Conservation (phyloP, 2,329 filamentous ascomycete genomes). For the Exophiala spinifera region DNA sequence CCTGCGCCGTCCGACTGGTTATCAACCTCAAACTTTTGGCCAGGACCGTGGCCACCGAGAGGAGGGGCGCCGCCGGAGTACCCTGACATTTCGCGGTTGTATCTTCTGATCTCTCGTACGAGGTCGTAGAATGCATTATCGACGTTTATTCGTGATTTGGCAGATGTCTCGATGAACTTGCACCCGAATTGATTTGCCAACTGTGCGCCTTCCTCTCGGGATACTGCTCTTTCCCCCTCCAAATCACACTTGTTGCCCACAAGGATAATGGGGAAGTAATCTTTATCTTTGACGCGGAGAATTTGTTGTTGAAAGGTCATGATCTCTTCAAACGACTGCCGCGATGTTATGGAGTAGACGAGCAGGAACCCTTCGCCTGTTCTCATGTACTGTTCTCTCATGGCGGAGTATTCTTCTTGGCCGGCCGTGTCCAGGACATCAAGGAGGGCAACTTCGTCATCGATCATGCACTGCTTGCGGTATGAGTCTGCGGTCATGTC, state of each 20-base stretch:
- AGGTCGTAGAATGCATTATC: slow-evolving; percentile 99
- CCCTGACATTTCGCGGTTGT: slow-evolving; percentile 95
- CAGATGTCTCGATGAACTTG: slow-evolving; percentile 99
- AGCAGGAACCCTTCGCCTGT: slow-evolving; percentile 97
- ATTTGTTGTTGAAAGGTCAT: slow-evolving; percentile 99
- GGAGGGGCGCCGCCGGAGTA: slow-evolving; percentile 59
- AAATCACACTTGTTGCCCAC: slow-evolving; percentile 99
- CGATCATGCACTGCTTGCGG: slow-evolving; percentile 98
- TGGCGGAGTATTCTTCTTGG: slow-evolving; percentile 98
- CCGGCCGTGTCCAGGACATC: slow-evolving; percentile 98
- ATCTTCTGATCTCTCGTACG: slow-evolving; percentile 93
- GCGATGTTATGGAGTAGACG: slow-evolving; percentile 96
- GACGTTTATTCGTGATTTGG: slow-evolving; percentile 96
- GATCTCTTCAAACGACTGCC: slow-evolving; percentile 97
- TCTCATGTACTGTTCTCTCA: slow-evolving; percentile 99
- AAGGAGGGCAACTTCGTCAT: slow-evolving; percentile 94
- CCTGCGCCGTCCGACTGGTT: slow-evolving; percentile 52
- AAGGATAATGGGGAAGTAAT: slow-evolving; percentile 99
- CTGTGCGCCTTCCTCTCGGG: slow-evolving; percentile 86
- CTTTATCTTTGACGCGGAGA: slow-evolving; percentile 97
- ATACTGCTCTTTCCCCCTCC: slow-evolving; percentile 85
- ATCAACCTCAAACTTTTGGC: slow-evolving; percentile 67
- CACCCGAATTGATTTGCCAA: slow-evolving; percentile 85
- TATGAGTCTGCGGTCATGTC: slow-evolving; percentile 72
- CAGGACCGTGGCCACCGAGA: slow-evolving; percentile 62